Conservation (phyloP, 208 protist species). For the Crithidia brevicula region DNA sequence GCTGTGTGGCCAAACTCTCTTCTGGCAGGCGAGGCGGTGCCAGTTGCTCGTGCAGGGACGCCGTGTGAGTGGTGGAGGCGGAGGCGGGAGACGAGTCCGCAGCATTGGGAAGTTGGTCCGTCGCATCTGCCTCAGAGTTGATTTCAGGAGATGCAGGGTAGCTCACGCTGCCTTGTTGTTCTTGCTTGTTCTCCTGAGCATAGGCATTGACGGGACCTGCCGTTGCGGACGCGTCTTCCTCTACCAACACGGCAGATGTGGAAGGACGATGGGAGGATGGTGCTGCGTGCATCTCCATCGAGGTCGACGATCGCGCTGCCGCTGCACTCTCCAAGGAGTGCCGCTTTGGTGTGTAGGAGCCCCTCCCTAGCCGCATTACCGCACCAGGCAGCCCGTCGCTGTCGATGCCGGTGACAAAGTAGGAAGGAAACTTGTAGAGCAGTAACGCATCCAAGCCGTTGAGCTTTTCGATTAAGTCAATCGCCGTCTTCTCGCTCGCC, state of each 20-base stretch:
- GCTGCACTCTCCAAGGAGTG: neutral
- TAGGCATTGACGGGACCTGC: too few species aligned
- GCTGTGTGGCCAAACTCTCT: conserved; percentile 23
- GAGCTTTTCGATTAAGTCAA: conserved; percentile 39
- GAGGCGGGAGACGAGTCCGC: neutral
- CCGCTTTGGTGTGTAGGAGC: conserved; percentile 8
- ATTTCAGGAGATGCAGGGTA: too few species aligned
- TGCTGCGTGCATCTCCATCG: neutral
- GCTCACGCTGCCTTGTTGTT: too few species aligned
- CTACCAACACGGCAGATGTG: too few species aligned
- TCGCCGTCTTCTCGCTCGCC: conserved; percentile 5
- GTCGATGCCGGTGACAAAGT: conserved; percentile 36
- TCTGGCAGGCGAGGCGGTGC: conserved; percentile 19
- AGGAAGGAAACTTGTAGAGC: conserved; percentile 35
- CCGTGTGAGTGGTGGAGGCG: too few species aligned
- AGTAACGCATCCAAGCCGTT: conserved; percentile 45
- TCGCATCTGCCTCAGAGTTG: too few species aligned
- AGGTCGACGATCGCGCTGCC: neutral
- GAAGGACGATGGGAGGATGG: too few species aligned
- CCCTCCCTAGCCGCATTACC: conserved; percentile 16
- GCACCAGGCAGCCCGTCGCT: conserved; percentile 27
- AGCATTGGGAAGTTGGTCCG: neutral
- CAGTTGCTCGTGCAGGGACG: neutral
- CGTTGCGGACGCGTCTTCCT: too few species aligned
- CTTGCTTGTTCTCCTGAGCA: too few species aligned